A percentile compares a stretch with the other conserved stretches of the same genome.
Conservation (phyloP, 2,329 filamentous ascomycete species). For the Pseudocercospora eumusae region DNA sequence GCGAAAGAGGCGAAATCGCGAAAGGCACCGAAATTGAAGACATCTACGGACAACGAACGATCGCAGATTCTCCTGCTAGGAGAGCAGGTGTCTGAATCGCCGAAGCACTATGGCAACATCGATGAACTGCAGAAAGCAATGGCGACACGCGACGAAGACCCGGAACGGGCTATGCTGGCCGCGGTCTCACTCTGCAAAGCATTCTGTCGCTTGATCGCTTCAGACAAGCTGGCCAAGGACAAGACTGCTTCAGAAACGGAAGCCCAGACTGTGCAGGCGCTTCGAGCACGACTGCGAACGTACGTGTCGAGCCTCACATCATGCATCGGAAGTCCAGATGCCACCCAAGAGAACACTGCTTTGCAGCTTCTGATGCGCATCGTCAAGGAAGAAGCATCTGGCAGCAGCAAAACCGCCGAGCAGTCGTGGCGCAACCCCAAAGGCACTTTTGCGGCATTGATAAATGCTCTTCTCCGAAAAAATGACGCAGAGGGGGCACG, state of each 20-base stretch:
- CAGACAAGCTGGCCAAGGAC: slow-evolving; percentile 67
- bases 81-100: slow-evolving; percentile 77
- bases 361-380: slow-evolving; percentile 81
- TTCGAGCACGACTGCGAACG: slow-evolving; percentile 71
- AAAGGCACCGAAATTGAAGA: slow-evolving; percentile 44
- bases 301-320: slow-evolving; percentile 58
- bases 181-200: slow-evolving; percentile 81
- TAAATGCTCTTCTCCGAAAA: slow-evolving; percentile 62
- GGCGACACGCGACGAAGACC: slow-evolving; percentile 56
- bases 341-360: slow-evolving; percentile 65
- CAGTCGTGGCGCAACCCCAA: slow-evolving; percentile 66
- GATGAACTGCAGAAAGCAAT: slow-evolving; percentile 63
- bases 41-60: slow-evolving; percentile 48
- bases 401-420: slow-evolving; percentile 52
- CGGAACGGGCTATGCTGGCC: slow-evolving; percentile 56
- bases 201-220: slow-evolving; percentile 77
- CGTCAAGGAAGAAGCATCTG: slow-evolving; percentile 72
- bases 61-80: slow-evolving; percentile 74
- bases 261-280: slow-evolving; percentile 71
- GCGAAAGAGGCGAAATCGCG: slow-evolving; percentile 35
- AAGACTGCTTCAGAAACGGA: slow-evolving; percentile 72
- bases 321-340: slow-evolving; percentile 62
- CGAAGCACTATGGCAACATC: slow-evolving; percentile 91
- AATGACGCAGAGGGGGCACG: slow-evolving; percentile 61
- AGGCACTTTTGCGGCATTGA: slow-evolving; percentile 63